These are phyloP conservation scores for Verticillium nubilum DNA, from an alignment of 2,329 filamentous ascomycete genomes.

Conservation along the genomic window DNA sequence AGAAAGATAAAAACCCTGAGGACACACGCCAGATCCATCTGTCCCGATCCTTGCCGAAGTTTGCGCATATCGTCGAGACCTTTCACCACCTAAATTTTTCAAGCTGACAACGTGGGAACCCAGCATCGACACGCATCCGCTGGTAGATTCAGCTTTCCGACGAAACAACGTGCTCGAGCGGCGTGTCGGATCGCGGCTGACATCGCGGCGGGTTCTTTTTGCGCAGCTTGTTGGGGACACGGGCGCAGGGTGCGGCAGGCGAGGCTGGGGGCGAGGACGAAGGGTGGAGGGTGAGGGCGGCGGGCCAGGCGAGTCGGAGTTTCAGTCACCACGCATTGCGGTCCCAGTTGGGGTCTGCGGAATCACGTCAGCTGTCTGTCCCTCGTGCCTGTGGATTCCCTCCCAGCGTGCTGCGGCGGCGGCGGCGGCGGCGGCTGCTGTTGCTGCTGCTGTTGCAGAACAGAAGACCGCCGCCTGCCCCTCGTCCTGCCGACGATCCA, in stretches of 20 bases:
- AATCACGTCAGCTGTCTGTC: slow-evolving; percentile 1
- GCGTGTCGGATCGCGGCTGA: slow-evolving; percentile 7
- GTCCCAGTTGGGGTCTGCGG: slow-evolving; percentile 79
- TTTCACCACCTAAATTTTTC: too few species aligned
- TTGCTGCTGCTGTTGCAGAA: not conserved
- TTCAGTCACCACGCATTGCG: slow-evolving; percentile 72
- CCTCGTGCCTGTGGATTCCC: not conserved
- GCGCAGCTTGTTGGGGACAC: slow-evolving; percentile 10
- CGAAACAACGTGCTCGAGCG: slow-evolving; percentile 3
- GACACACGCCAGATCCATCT: too few species aligned
- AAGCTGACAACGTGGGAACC: too few species aligned
- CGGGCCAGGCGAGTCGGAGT: slow-evolving; percentile 10
- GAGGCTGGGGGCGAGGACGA: not conserved
- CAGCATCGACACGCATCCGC: too few species aligned
- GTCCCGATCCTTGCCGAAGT: too few species aligned
- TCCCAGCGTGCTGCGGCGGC: not conserved
- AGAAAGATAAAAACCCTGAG: too few species aligned
- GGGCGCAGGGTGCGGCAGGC: not conserved
- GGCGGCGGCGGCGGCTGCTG: not conserved
- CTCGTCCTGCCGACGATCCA: slow-evolving; percentile 2
- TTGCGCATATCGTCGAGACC: too few species aligned
- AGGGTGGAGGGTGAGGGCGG: not conserved
- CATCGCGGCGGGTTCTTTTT: slow-evolving; percentile 5
- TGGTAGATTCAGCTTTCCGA: not conserved
- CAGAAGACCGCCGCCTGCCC: not conserved